Base-by-base conservation (phyloP, 768 basidiomycete species). In the Pholiota molesta region DNA sequence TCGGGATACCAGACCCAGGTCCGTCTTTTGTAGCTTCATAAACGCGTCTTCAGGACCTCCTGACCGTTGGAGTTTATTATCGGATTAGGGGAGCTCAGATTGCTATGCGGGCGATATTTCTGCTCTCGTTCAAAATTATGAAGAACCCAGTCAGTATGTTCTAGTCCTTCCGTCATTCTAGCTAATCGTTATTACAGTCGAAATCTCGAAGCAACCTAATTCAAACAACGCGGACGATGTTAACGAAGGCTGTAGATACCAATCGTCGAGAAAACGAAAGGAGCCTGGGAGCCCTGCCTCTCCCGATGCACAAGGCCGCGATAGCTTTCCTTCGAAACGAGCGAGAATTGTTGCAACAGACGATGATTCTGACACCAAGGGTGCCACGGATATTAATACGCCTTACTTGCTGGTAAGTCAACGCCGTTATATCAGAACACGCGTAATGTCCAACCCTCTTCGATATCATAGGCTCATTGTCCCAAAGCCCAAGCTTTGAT, bases 391-490 rank as follows among this genome's bases (percentile, higher is more conserved):
- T 44, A 47, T 35, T 51, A 59, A 23, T 17, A 37, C 17, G 9
- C 55, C 56, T 28, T 29, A 51, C 21, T 40, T 57, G 13, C 53
- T 62, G 19, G 49, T 52, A 52, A 49, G 37, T 51, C 31, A 6
- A n/a, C 45, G 16, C 4, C 17, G 14, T 19, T 47, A 13, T 52
- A 31, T 19, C n/a, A 10, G 14, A 11, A 10, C 11, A 40, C 19
- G 21, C 7, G 13, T 14, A 14, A 16, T 49, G 6, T 52, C 17
- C 14, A 35, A 14, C 9, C 10, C 29, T 57, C 28, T 29, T 53
- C 37, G 16, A 23, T 3, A 21, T 21, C 13, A 26, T 49, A 71
- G 67, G 68, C 64, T n/a, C 60, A 68, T 54, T 64, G 57, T 23
- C 59, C 59, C 1, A 19, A 26, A 5, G 63, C 60, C 3, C 45